phyloP scores from a whole-genome alignment of 805 yeast genomes.

The Zygosaccharomyces rouxii region DNA sequence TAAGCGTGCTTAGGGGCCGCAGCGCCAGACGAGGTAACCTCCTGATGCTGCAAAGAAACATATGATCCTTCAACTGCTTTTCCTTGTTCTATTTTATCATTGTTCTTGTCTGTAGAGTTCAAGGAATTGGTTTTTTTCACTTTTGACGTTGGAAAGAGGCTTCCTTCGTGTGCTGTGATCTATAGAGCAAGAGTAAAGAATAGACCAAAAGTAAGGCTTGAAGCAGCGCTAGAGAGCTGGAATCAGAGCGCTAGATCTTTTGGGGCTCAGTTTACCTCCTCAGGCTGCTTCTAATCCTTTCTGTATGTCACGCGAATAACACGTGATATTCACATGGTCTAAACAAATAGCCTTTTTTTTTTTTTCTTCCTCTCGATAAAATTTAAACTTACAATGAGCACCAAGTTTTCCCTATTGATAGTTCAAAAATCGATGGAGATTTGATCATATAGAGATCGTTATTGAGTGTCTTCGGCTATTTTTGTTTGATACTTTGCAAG shows the following conservation, averaged over 20 bases:
- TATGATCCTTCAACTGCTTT: conserved; percentile 2
- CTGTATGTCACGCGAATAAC: neutral
- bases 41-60: conserved; percentile 12
- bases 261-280: neutral
- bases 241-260: too few relatives aligned
- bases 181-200: too few relatives aligned
- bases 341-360: neutral
- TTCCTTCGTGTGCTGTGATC: too few relatives aligned
- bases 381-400: neutral
- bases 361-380: neutral
- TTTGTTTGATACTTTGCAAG: neutral
- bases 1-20: conserved; percentile 5
- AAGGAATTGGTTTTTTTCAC: neutral
- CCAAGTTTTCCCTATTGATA: neutral
- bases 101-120: neutral
- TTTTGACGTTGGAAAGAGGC: neutral
- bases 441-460: neutral
- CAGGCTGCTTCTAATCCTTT: neutral
- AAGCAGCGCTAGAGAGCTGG: too few relatives aligned
- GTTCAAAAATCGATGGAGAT: neutral
- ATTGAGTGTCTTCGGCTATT: neutral
- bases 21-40: conserved; percentile 6
- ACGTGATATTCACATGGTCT: neutral
- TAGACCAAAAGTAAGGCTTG: too few relatives aligned
- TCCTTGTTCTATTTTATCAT: neutral